Percentiles rank a stretch among this genome's conserved stretches.
Evolutionary conservation across 2,329 filamentous ascomycete genomes (phyloP).

Genomic region (Fusarium xylarioides): DNA sequence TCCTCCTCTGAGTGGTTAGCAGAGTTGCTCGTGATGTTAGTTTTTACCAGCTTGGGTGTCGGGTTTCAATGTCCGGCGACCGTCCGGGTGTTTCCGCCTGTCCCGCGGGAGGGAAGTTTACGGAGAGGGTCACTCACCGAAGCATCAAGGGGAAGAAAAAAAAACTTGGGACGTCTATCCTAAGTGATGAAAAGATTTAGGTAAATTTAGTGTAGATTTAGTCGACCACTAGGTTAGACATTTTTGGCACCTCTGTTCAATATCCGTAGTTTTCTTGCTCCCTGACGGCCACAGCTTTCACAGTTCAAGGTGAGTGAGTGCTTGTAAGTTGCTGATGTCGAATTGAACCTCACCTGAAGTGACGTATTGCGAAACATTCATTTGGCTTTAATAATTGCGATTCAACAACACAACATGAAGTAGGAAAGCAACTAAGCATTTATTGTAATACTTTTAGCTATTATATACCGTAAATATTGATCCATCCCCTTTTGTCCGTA

Average conservation of each 20-base stretch:
- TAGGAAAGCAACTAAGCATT: background rate
- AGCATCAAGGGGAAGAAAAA: background rate
- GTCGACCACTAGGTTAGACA: too few relatives aligned
- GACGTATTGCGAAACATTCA: constrained; percentile 2
- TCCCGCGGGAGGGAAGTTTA: background rate
- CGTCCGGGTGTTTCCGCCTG: constrained; percentile 9
- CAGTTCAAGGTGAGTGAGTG: background rate
- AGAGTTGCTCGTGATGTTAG: background rate
- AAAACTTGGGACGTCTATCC: rapidly evolving
- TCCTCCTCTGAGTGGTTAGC: background rate
- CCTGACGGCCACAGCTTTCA: background rate
- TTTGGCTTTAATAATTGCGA: background rate
- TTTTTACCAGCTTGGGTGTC: background rate
- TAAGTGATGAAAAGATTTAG: background rate
- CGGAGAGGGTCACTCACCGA: background rate
- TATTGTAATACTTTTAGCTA: background rate
- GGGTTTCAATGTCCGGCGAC: constrained; percentile 28
- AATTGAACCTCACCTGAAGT: background rate
- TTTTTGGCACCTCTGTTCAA: too few relatives aligned
- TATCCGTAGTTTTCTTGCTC: too few relatives aligned
- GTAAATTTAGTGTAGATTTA: too few relatives aligned
- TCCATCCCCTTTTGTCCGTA: background rate
- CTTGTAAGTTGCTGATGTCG: background rate
- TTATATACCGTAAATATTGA: background rate
- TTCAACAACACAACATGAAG: background rate